phyloP scores from a whole-genome alignment of 176 grass and related monocot genomes.

The Zea mays region Zm-B73-REFERENCE-NAM-5.0 NC_050097.1:236553501-236554000 shows the following conservation, averaged over 20 bases:
- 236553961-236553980: constrained; percentile 22
- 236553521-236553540: neutral
- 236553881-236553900: neutral
- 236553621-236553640: neutral
- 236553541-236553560: neutral
- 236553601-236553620: too few species aligned
- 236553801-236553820: constrained; percentile 9
- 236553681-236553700: neutral
- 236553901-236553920: neutral
- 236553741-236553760: constrained; percentile 53
- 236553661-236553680: neutral
- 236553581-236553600: neutral
- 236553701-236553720: constrained; percentile 45
- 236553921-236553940: neutral
- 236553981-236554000: constrained; percentile 28
- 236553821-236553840: constrained; percentile 6
- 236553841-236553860: constrained; percentile 29
- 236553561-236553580: neutral
- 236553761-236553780: constrained; percentile 53
- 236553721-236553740: constrained; percentile 77
- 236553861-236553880: neutral
- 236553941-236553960: neutral
- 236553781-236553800: neutral
- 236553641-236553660: neutral
- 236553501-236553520: neutral